These are phyloP conservation scores for Melaleuca quinquenervia DNA, from an alignment of 345 rosid species.

Conservation along the genomic window DNA sequence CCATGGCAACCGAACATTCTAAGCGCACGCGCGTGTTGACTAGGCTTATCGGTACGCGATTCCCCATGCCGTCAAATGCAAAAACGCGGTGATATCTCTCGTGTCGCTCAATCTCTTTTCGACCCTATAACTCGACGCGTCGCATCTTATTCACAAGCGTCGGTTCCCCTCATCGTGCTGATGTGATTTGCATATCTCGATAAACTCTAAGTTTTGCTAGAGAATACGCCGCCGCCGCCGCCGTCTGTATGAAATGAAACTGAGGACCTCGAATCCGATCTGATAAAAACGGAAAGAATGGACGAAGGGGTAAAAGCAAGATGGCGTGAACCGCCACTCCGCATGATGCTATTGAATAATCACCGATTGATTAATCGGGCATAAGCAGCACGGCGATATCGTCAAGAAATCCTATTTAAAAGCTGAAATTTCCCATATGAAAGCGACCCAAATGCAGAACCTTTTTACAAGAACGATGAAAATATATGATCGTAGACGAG, in stretches of 20 bases:
- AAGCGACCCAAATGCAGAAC: neutral
- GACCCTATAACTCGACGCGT: neutral
- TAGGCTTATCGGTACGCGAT: no score
- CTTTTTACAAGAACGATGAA: no score
- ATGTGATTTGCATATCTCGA: no score
- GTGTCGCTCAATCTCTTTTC: no score
- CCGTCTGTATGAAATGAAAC: neutral
- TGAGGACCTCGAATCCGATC: no score
- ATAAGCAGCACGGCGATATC: fast-evolving
- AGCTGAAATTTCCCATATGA: neutral
- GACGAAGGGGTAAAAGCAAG: neutral
- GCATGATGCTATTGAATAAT: neutral
- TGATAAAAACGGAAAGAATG: neutral
- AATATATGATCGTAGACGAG: neutral
- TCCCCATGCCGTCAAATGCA: neutral
- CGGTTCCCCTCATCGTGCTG: neutral
- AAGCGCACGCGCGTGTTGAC: no score
- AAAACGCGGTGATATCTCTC: neutral
- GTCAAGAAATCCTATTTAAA: neutral
- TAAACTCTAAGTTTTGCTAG: neutral
- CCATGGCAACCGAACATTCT: no score
- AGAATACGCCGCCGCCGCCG: neutral
- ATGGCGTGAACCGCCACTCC: neutral
- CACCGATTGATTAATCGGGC: neutral
- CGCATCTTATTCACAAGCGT: neutral